These are phyloP conservation scores for Mycena amicta DNA, from an alignment of 768 basidiomycete genomes.

Conservation along the genomic window DNA sequence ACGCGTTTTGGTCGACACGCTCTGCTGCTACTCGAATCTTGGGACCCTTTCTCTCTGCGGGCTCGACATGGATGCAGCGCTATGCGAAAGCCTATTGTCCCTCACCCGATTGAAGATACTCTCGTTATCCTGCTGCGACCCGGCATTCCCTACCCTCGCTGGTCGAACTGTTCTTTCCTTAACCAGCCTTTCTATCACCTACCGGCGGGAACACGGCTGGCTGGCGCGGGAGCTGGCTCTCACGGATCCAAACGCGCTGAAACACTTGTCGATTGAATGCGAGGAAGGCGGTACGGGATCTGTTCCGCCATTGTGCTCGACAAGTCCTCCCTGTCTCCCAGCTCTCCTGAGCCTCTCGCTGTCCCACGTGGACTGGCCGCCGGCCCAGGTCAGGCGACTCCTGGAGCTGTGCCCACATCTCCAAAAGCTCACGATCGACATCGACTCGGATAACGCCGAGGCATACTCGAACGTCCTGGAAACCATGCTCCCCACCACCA, in stretches of 20 bases:
- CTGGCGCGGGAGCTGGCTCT: too few relatives aligned
- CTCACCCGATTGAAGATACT: background rate
- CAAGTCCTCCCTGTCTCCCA: too few relatives aligned
- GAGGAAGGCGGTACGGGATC: too few relatives aligned
- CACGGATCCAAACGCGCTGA: too few relatives aligned
- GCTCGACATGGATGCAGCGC: background rate
- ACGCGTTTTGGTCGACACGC: background rate
- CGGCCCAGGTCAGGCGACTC: background rate
- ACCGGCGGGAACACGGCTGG: too few relatives aligned
- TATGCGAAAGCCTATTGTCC: background rate
- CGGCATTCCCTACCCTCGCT: too few relatives aligned
- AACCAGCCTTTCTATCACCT: too few relatives aligned
- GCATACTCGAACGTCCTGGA: background rate
- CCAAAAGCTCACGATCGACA: background rate
- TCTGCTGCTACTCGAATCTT: background rate
- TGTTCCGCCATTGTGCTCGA: too few relatives aligned
- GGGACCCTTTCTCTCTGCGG: background rate
- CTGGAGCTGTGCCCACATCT: background rate
- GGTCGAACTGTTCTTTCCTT: too few relatives aligned
- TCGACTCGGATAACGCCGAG: background rate
- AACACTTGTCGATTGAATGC: too few relatives aligned
- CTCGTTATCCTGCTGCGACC: too few relatives aligned
- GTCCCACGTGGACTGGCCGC: background rate
- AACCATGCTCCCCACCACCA: background rate
- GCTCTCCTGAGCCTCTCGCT: background rate